A percentile compares a stretch with the other conserved stretches of the same genome.
Conservation (phyloP, 805 yeast species). For the Zygosaccharomyces rouxii region DNA sequence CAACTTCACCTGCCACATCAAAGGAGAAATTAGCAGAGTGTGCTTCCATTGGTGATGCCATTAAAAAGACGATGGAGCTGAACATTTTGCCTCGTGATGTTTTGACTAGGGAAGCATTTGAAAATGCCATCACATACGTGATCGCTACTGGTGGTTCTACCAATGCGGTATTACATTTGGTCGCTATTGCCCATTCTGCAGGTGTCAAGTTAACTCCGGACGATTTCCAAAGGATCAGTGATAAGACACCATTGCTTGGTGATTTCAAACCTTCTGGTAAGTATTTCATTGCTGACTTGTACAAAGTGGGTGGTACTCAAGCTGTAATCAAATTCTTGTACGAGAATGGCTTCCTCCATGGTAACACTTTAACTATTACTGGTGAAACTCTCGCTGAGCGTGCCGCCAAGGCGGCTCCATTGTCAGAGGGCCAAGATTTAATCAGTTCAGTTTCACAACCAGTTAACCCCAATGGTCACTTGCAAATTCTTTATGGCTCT, state of each 20-base stretch:
- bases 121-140: slow-evolving; percentile 89
- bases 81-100: slow-evolving; percentile 86
- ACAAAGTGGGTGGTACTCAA: slow-evolving; percentile 89
- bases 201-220: slow-evolving; percentile 85
- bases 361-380: slow-evolving; percentile 76
- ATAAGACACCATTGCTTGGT: slow-evolving; percentile 90
- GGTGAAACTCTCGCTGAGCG: slow-evolving; percentile 78
- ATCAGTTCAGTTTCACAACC: slow-evolving; percentile 74
- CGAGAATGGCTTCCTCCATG: slow-evolving; percentile 80
- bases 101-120: slow-evolving; percentile 86
- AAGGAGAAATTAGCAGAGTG: slow-evolving; percentile 75
- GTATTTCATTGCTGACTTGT: slow-evolving; percentile 94
- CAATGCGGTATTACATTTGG: slow-evolving; percentile 89
- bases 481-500: slow-evolving; percentile 88
- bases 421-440: slow-evolving; percentile 79
- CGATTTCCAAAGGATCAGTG: slow-evolving; percentile 92
- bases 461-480: slow-evolving; percentile 85
- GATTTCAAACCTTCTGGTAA: slow-evolving; percentile 98
- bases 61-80: slow-evolving; percentile 67
- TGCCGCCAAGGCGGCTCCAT: slow-evolving; percentile 51
- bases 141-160: slow-evolving; percentile 98
- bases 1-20: slow-evolving; percentile 86
- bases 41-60: slow-evolving; percentile 75
- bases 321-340: slow-evolving; percentile 88
- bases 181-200: slow-evolving; percentile 84